Conservation (phyloP, 805 yeast species). For the Scheffersomyces ergatensis region DNA sequence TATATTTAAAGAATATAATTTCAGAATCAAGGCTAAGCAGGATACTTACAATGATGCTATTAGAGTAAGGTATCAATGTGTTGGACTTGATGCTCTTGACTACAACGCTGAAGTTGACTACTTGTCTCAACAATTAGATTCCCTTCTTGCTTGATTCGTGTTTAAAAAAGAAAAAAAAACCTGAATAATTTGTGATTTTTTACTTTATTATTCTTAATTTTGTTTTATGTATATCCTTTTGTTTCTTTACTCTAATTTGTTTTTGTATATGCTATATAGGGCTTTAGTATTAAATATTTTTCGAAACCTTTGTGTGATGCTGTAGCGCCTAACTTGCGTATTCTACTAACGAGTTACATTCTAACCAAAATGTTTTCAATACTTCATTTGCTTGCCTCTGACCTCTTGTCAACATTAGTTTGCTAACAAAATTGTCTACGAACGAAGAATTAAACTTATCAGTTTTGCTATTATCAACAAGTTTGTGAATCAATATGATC, state of each 20-base stretch:
- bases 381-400: slow-evolving; percentile 58
- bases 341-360: slow-evolving; percentile 53
- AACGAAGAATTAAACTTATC: background rate
- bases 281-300: background rate
- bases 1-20: slow-evolving; percentile 66
- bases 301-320: too few species aligned
- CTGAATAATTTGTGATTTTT: background rate
- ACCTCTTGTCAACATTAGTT: slow-evolving; percentile 63
- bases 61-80: slow-evolving; percentile 72
- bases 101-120: slow-evolving; percentile 59
- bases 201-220: background rate
- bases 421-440: slow-evolving; percentile 43
- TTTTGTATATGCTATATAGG: background rate
- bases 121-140: slow-evolving; percentile 46
- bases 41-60: slow-evolving; percentile 80
- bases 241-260: slow-evolving; percentile 1
- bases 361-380: slow-evolving; percentile 64
- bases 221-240: background rate
- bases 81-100: slow-evolving; percentile 51
- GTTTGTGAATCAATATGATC: background rate
- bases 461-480: background rate
- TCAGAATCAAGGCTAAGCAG: slow-evolving; percentile 78
- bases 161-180: background rate
- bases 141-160: slow-evolving; percentile 15
- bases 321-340: slow-evolving; percentile 14